Conservation (phyloP, 225 moss, liverwort and hornwort genomes). For the Ulota crispa region DNA sequence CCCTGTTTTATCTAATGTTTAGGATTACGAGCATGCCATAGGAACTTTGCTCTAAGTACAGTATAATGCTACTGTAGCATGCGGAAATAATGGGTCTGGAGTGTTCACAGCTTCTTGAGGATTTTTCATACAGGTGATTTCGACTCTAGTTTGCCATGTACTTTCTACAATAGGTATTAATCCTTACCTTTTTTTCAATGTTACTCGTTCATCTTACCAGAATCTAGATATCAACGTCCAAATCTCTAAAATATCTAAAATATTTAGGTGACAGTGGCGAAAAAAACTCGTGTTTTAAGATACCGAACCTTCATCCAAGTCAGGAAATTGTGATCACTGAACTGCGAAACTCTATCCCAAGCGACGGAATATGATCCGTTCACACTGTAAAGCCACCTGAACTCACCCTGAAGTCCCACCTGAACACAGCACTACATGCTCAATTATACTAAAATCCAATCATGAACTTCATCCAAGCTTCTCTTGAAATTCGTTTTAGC, state of each 20-base stretch:
- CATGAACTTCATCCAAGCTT: background rate
- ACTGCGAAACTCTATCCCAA: conserved; percentile 49
- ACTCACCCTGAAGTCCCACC: conserved; percentile 83
- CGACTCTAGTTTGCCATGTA: background rate
- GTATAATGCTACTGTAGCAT: background rate
- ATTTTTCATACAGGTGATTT: background rate
- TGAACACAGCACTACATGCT: conserved; percentile 26
- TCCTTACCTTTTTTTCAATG: background rate
- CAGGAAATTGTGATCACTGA: conserved; percentile 43
- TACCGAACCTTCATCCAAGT: conserved; percentile 79
- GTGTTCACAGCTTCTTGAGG: background rate
- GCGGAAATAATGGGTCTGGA: background rate
- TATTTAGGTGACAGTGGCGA: background rate
- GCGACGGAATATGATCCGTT: conserved; percentile 45
- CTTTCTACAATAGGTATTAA: background rate
- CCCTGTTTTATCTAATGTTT: no score
- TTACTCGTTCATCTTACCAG: background rate
- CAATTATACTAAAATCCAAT: background rate
- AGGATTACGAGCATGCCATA: background rate
- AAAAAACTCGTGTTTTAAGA: background rate
- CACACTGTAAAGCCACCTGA: conserved; percentile 36
- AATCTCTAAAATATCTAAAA: background rate
- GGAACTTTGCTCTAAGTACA: background rate
- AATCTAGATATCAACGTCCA: background rate
- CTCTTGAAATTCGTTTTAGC: background rate